These are phyloP conservation scores for Dioszegia hungarica DNA, from an alignment of 768 basidiomycete genomes.

Conservation along the genomic window DNA sequence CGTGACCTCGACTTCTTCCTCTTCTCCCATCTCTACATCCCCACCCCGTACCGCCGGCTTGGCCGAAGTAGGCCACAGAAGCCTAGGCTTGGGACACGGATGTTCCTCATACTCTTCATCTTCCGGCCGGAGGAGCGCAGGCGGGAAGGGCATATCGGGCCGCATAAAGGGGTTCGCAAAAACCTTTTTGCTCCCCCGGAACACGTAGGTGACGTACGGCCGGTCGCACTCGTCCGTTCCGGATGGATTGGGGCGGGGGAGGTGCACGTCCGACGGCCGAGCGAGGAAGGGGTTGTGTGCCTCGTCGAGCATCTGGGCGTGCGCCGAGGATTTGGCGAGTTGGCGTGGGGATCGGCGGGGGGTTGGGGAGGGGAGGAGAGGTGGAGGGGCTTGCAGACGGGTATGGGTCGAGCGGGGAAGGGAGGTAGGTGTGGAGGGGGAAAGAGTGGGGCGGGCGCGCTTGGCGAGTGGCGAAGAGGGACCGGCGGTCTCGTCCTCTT, in stretches of 20 bases:
- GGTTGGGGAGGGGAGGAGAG: neutral
- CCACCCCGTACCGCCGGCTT: too few relatives aligned
- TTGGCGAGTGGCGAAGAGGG: neutral
- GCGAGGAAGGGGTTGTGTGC: constrained; percentile 36
- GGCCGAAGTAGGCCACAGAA: constrained; percentile 34
- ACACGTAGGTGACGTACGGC: constrained; percentile 38
- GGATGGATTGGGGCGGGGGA: neutral
- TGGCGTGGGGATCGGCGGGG: neutral
- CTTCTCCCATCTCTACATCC: neutral
- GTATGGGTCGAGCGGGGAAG: constrained; percentile 4
- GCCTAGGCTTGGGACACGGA: constrained; percentile 32
- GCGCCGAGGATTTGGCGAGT: neutral
- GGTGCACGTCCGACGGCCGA: constrained; percentile 8
- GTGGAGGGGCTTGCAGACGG: neutral
- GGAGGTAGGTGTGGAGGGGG: constrained; percentile 10
- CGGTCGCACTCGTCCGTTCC: constrained; percentile 19
- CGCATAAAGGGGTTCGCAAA: constrained; percentile 37
- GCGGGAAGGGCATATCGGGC: constrained; percentile 10
- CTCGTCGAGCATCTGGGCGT: constrained; percentile 14
- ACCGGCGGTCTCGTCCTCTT: neutral
- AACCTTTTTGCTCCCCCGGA: constrained; percentile 36
- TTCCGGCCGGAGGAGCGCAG: constrained; percentile 19
- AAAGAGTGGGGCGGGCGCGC: neutral
- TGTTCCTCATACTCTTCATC: constrained; percentile 36
- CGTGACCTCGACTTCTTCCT: constrained; percentile 1